Evolutionary conservation across 106 monocot species (phyloP).

Genomic region (Agapanthus africanus): DNA sequence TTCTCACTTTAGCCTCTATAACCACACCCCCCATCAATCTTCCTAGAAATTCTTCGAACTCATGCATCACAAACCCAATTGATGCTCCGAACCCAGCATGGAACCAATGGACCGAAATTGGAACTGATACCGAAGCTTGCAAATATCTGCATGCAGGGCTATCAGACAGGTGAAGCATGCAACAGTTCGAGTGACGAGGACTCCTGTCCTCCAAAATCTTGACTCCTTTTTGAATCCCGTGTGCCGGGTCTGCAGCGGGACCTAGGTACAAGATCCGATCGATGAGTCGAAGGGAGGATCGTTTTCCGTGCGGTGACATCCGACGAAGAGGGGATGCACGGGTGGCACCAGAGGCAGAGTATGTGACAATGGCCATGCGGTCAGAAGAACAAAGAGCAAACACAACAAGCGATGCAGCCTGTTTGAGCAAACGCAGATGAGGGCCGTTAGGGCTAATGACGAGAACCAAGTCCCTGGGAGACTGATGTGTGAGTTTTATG

Average conservation of each 20-base stretch:
- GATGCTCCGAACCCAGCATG: conserved; percentile 57
- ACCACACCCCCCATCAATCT: conserved; percentile 64
- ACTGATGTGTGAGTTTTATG: conserved; percentile 43
- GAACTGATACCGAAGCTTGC: conserved; percentile 5
- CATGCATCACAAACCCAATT: conserved; percentile 79
- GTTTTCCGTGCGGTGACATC: conserved; percentile 73
- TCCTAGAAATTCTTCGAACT: conserved; percentile 75
- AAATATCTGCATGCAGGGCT: conserved; percentile 27
- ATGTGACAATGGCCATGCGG: conserved; percentile 69
- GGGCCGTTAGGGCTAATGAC: conserved; percentile 72
- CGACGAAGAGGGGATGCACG: conserved; percentile 73
- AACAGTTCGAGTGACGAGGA: conserved; percentile 30
- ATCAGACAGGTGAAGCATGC: conserved; percentile 60
- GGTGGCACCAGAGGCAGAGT: conserved; percentile 45
- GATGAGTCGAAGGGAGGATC: conserved; percentile 58
- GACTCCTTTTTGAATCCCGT: conserved; percentile 56
- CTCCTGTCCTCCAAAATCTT: conserved; percentile 56
- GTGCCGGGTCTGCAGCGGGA: conserved; percentile 35
- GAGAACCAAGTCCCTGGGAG: conserved; percentile 55
- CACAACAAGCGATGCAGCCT: conserved; percentile 71
- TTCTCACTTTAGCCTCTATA: conserved; percentile 47
- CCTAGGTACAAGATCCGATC: conserved; percentile 63
- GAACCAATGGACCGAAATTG: conserved; percentile 46
- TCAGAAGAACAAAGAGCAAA: conserved; percentile 65
- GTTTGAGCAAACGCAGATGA: conserved; percentile 66